Conservation (phyloP, 176 grass and related monocot species). For the Musa beccarii region DNA sequence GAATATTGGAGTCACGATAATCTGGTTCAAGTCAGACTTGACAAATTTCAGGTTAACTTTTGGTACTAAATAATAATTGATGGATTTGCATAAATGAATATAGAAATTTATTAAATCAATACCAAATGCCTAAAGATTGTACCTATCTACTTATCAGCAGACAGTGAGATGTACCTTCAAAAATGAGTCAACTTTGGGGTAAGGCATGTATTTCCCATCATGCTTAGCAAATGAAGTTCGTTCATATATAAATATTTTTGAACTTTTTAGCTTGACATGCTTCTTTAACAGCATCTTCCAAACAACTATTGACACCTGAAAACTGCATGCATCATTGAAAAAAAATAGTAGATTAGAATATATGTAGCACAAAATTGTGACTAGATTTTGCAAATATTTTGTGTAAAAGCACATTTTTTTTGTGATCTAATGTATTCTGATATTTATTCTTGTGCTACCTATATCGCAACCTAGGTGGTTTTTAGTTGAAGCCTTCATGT, state of each 20-base stretch:
- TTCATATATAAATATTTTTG: slow-evolving; percentile 72
- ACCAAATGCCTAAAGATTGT: background rate
- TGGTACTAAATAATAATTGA: background rate
- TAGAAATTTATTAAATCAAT: background rate
- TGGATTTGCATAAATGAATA: background rate
- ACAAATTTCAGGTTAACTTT: background rate
- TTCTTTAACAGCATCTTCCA: slow-evolving; percentile 83
- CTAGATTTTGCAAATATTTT: background rate
- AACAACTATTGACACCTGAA: slow-evolving; percentile 80
- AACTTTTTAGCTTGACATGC: slow-evolving; percentile 51
- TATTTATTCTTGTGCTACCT: no score
- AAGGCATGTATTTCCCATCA: slow-evolving; percentile 58
- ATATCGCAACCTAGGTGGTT: no score
- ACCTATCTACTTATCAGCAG: background rate
- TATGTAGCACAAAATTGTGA: background rate
- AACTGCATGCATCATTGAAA: slow-evolving; percentile 22
- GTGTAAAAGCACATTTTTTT: background rate
- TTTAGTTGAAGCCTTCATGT: no score
- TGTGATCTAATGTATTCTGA: no score
- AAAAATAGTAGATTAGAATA: no score
- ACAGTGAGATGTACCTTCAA: slow-evolving; percentile 48
- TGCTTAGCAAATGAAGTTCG: slow-evolving; percentile 51
- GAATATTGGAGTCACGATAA: background rate
- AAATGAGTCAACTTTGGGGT: slow-evolving; percentile 85
- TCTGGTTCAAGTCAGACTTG: background rate